These are phyloP conservation scores for Prototheca wickerhamii DNA, from an alignment of 163 green algal species.

Conservation along the genomic window DNA sequence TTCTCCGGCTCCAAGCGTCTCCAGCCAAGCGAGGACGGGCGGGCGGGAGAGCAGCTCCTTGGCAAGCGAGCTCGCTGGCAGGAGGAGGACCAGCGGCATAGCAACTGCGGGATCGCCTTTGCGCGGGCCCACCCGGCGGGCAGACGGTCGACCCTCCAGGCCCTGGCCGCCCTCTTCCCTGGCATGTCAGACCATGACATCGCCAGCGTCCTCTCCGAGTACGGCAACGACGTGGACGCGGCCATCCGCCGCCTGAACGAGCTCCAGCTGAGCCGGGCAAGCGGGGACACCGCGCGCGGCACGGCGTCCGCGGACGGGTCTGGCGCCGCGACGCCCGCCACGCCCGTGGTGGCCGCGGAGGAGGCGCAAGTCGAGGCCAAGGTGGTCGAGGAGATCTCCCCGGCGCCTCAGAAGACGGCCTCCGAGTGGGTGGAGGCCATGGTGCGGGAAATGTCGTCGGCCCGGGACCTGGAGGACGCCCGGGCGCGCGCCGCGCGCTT, in stretches of 20 bases:
- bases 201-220: constrained; percentile 55
- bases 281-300: not conserved
- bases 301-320: not conserved
- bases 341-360: constrained; percentile 8
- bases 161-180: constrained; percentile 52
- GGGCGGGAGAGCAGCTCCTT: not conserved
- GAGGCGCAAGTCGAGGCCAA: constrained; percentile 10
- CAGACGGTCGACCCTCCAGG: constrained; percentile 4
- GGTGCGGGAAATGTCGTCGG: constrained; percentile 77
- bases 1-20: not conserved
- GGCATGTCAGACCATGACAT: constrained; percentile 64
- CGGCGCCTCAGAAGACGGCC: constrained; percentile 27
- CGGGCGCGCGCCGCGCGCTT: constrained; percentile 47
- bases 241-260: constrained; percentile 68
- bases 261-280: constrained; percentile 40
- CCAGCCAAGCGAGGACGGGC: not conserved
- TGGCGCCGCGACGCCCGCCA: not conserved
- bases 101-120: not conserved
- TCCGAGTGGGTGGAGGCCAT: constrained; percentile 80
- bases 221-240: constrained; percentile 73
- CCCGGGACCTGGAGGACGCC: constrained; percentile 65
- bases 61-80: not conserved
- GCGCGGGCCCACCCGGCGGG: not conserved
- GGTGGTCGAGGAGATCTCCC: not conserved
- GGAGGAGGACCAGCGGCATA: not conserved